Evolutionary conservation across 768 basidiomycete genomes (phyloP), one percentile per base, ranked within the genome.

Genomic region (Macrolepiota fuliginosa): DNA sequence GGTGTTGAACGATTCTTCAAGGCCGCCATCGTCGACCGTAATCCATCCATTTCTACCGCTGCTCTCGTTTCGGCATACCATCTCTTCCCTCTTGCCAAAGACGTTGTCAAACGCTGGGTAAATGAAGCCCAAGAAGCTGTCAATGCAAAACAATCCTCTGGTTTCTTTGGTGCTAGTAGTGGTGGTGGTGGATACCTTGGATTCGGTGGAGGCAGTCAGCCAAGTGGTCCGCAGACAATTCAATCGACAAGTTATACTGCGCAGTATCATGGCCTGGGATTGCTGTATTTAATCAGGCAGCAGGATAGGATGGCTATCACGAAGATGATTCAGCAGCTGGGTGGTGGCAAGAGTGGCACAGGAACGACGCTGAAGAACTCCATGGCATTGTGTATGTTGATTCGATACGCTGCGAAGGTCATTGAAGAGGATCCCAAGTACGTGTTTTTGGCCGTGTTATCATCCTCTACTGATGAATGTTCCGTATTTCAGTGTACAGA

Each of bases 341-440:
- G 92, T 47, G 92, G 92, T 4, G 92, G 92, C 13, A 91, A 91
- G 69, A 88, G 90, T 40, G 92, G 92, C 29, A 81, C 89, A 42
- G 90, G 90, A 6, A 91, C 90, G 22, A 88, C 88, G 10, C 72
- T 99, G 67, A 94, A 94, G 79, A 98, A 94, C 72, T 87, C 96
- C 5, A 95, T 97, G 92, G 95, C 97, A 4, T 80, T 98, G 36
- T 98, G 95, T 75, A 97, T 99, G 96, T 82, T 99, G 66, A 96
- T 98, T 73, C 88, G 96, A 27, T 98, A 94, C 76, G 95, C 96
- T 12, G 89, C 95, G n/a, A 98, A 98, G 76, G 93, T 98, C 53
- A 94, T 96, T 84, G 96, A 98, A 67, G 97, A 99, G 66, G 97
- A 99, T 74, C 91, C 93, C 11, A 98, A 98, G 97, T 98, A 73